Conservation (phyloP, 306 rosid species). For the Cucurbita ficifolia region DNA sequence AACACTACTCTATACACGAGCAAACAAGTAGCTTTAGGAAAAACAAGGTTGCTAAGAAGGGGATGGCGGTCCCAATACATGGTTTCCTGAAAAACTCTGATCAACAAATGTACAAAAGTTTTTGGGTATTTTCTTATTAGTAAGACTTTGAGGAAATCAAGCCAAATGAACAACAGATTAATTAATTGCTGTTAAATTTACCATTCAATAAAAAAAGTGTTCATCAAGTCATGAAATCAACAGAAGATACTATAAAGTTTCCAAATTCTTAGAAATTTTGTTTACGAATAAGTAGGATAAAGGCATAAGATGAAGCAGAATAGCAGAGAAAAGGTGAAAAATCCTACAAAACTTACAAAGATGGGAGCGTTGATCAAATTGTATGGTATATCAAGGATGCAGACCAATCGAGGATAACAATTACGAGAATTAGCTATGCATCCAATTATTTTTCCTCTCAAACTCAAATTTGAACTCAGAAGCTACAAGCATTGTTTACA, state of each 20-base stretch:
- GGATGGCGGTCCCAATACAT: slow-evolving; percentile 34
- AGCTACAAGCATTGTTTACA: background rate
- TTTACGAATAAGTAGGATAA: background rate
- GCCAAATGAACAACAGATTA: slow-evolving; percentile 15
- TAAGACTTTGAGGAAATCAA: slow-evolving; percentile 31
- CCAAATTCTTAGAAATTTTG: background rate
- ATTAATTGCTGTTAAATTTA: background rate
- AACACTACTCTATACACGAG: slow-evolving; percentile 1
- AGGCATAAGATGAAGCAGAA: background rate
- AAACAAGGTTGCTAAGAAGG: slow-evolving; percentile 20
- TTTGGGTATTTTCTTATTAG: slow-evolving; percentile 27
- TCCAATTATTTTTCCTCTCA: background rate
- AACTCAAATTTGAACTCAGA: background rate
- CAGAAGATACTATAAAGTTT: background rate
- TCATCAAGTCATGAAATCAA: background rate
- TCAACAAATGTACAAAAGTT: slow-evolving; percentile 11
- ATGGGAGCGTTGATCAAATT: background rate
- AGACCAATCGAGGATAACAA: background rate
- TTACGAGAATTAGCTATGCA: background rate
- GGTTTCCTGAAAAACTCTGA: slow-evolving; percentile 60
- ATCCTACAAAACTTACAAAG: background rate
- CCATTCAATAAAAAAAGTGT: background rate
- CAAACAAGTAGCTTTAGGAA: background rate
- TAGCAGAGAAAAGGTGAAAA: background rate
- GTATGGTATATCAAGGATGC: background rate